phyloP scores from a whole-genome alignment of 768 basidiomycete genomes.

The Boletus speciosus region DNA sequence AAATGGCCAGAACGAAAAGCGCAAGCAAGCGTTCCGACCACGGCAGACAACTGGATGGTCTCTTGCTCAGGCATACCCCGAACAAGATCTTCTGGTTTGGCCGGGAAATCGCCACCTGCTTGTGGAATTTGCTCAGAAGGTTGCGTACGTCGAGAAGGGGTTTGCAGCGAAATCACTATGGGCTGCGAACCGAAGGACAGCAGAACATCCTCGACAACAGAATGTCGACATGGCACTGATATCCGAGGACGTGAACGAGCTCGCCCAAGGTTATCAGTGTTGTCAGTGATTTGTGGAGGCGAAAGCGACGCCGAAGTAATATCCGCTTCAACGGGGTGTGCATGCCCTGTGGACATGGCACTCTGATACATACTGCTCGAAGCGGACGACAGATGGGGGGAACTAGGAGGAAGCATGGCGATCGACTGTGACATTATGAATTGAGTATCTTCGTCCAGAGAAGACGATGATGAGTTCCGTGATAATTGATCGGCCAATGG shows the following conservation, averaged over 20 bases:
- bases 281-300: background rate
- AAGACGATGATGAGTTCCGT: constrained; percentile 53
- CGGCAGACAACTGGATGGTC: constrained; percentile 39
- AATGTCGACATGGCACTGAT: constrained; percentile 7
- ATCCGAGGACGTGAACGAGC: constrained; percentile 3
- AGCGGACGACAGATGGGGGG: constrained; percentile 46
- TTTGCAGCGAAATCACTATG: constrained; percentile 52
- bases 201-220: constrained; percentile 44
- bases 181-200: constrained; percentile 64
- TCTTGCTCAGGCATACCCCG: constrained; percentile 23
- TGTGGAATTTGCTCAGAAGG: constrained; percentile 5
- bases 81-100: constrained; percentile 3
- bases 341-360: constrained; percentile 45
- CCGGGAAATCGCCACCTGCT: constrained; percentile 4
- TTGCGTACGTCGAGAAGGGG: constrained; percentile 34
- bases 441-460: constrained; percentile 62
- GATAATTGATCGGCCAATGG: constrained; percentile 27
- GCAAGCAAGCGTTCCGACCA: constrained; percentile 51
- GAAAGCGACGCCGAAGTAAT: background rate
- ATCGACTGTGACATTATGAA: constrained; percentile 76
- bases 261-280: background rate
- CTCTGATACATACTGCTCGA: constrained; percentile 78
- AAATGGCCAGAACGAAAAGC: constrained; percentile 58
- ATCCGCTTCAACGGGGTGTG: background rate
- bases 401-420: constrained; percentile 51